Base-by-base conservation (phyloP, 768 basidiomycete species). In the Kwoniella heveanensis region DNA sequence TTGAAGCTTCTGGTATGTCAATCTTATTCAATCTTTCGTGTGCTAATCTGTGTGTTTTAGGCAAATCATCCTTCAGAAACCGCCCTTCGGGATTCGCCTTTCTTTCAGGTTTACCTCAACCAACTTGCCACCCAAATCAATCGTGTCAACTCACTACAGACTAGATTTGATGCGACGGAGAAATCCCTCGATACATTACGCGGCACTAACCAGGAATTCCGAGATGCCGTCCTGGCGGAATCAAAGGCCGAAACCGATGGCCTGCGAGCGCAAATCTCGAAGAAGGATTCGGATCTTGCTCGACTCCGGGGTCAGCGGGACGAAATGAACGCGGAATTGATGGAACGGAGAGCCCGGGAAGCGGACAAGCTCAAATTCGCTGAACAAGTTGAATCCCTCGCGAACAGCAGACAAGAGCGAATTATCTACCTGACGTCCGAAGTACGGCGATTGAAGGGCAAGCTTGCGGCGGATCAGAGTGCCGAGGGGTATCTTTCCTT, bases 401-500 rank as follows among this genome's bases (percentile, higher is more conserved):
- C 85, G 6, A 86, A 88, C 56, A 85, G 86, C 8, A 57, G 73
- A 50, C 64, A 92, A 86, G 90, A 89, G 64, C 88, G 92, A 39
- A 87, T 97, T 48, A 76, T 77, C 13, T 85, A 86, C 27, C 77
- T 95, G 25, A 82, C 86, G 65, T 88, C 88, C 1, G 92, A 97
- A 77, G 81, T 89, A 12, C 83, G 82, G 46, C 84, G 92, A 24
- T 83, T 89, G 66, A 90, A 89, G 77, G 84, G 88, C 17, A 85
- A 85, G 29, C 81, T 94, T n/a, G 92, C 90, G 21, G 90, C 91
- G 0, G 81, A 86, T 26, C 83, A 85, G 1, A 87, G 88, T 6
- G 84, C 89, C 24, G 86, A 87, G 64, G 88, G 91, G 53, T 82
- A 92, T 32, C 83, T 93, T 79, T 80, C 81, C 4, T 91, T 91